These are phyloP conservation scores for Backusella westeae DNA, from an alignment of 192 early-diverging fungal genomes.

Conservation along the genomic window DNA sequence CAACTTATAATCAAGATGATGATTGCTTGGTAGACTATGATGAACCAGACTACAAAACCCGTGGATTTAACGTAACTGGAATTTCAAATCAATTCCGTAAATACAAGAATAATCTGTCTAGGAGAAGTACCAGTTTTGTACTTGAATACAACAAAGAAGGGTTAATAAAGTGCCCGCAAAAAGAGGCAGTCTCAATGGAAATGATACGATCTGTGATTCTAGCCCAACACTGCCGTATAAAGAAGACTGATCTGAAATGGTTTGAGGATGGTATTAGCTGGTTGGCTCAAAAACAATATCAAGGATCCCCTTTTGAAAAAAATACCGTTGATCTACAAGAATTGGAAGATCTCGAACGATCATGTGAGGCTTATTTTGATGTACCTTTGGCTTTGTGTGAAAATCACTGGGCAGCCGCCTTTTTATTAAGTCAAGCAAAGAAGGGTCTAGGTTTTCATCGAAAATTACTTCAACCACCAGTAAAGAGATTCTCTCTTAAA, in stretches of 20 bases:
- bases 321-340: background rate
- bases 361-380: constrained; percentile 14
- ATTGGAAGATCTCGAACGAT: constrained; percentile 12
- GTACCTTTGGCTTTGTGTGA: constrained; percentile 11
- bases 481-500: background rate
- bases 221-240: background rate
- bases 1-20: background rate
- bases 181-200: background rate
- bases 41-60: background rate
- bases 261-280: constrained; percentile 9
- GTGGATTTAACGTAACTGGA: background rate
- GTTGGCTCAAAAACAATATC: constrained; percentile 11
- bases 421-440: background rate
- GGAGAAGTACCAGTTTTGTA: background rate
- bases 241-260: background rate
- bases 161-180: background rate
- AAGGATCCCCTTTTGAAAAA: background rate
- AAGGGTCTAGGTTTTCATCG: background rate
- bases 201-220: background rate
- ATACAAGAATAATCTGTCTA: background rate
- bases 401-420: constrained; percentile 1
- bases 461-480: background rate
- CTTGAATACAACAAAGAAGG: constrained; percentile 10
- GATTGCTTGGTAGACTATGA: constrained; percentile 6
- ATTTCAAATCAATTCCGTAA: background rate